Evolutionary conservation across 2,329 filamentous ascomycete species (phyloP).

Genomic region (Fusarium temperatum): DNA sequence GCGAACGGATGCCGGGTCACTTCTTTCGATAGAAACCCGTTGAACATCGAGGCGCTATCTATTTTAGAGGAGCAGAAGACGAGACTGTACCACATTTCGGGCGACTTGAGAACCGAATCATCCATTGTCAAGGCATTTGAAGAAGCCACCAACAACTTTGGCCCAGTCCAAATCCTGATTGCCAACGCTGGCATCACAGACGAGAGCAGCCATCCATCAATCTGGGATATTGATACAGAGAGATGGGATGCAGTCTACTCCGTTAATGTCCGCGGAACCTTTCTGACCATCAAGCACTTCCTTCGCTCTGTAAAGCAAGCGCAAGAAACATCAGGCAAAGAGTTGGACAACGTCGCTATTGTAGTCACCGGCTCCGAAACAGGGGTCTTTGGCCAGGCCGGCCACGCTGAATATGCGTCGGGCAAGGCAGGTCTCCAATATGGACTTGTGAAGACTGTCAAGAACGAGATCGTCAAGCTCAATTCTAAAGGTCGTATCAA

Average conservation of each 20-base stretch:
- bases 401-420: neutral
- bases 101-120: neutral
- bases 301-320: accelerated
- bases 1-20: neutral
- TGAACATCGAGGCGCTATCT: neutral
- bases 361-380: neutral
- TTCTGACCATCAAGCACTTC: neutral
- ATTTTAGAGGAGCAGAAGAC: neutral
- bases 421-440: neutral
- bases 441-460: neutral
- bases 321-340: accelerated
- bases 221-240: neutral
- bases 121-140: neutral
- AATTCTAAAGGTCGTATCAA: neutral
- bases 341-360: neutral
- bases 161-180: neutral
- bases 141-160: neutral
- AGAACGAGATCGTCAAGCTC: neutral
- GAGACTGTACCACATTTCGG: neutral
- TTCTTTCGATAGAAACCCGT: neutral
- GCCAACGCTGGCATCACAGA: neutral
- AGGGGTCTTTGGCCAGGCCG: neutral
- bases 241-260: neutral
- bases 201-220: neutral
- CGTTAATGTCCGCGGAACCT: neutral